phyloP scores from a whole-genome alignment of 192 early-diverging fungal genomes.

The Coemansia sp. region DNA sequence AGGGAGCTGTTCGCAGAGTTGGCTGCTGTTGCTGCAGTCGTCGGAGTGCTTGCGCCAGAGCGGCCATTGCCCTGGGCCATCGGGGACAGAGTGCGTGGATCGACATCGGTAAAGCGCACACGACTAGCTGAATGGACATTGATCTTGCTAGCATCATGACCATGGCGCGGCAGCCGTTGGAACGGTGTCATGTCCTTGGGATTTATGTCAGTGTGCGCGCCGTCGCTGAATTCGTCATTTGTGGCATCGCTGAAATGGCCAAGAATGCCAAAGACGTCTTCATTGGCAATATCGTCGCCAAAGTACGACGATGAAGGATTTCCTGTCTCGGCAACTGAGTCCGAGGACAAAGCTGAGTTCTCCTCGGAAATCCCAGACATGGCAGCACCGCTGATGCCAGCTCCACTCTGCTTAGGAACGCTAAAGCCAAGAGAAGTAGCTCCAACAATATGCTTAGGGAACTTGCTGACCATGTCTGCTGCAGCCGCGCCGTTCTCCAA shows the following conservation, averaged over 20 bases:
- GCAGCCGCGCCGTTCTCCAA: conserved; percentile 32
- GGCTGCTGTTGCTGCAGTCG: conserved; percentile 4
- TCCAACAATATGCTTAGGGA: conserved; percentile 34
- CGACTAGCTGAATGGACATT: conserved; percentile 15
- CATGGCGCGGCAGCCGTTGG: background rate
- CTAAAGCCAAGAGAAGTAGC: conserved; percentile 41
- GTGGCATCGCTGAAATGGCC: conserved; percentile 46
- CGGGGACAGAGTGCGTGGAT: conserved; percentile 4
- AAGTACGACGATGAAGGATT: conserved; percentile 6
- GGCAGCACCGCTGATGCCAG: background rate
- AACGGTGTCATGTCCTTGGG: background rate
- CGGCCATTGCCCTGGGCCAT: conserved; percentile 16
- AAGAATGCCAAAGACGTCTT: conserved; percentile 32
- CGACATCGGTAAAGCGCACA: conserved; percentile 27
- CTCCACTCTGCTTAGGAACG: conserved; percentile 18
- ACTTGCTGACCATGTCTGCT: conserved; percentile 34
- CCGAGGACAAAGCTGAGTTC: background rate
- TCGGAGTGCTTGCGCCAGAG: conserved; percentile 7
- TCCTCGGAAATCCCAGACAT: background rate
- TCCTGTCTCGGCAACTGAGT: background rate
- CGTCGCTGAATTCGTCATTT: conserved; percentile 9
- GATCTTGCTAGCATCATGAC: conserved; percentile 4
- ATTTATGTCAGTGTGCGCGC: background rate
- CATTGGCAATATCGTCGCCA: conserved; percentile 25
- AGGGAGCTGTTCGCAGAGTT: conserved; percentile 53